Percentiles rank a stretch among this genome's conserved stretches.
These are phyloP conservation scores for Cnidoscolus chayamansa DNA, from an alignment of 441 rosid species.

Conservation along the genomic window DNA sequence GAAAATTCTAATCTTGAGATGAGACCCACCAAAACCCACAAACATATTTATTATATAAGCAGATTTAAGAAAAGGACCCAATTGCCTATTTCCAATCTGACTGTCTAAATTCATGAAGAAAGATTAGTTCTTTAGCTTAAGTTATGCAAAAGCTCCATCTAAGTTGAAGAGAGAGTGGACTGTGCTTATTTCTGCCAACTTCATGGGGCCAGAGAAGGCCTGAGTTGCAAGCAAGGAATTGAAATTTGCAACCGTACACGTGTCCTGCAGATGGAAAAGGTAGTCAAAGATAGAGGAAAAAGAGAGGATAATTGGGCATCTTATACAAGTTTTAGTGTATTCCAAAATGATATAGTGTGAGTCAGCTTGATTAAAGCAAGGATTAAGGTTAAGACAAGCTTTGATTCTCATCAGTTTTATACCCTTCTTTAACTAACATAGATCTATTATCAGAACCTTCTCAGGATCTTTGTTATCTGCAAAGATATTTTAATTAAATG, in stretches of 20 bases:
- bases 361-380: constrained; percentile 15
- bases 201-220: constrained; percentile 23
- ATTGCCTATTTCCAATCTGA: no score
- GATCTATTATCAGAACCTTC: no score
- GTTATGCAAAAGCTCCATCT: neutral
- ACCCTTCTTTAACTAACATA: neutral
- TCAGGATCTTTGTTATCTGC: no score
- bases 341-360: no score
- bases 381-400: neutral
- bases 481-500: no score
- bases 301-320: constrained; percentile 10
- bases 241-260: neutral
- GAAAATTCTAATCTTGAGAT: no score
- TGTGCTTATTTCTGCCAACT: neutral
- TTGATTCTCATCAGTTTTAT: no score
- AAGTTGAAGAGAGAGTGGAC: neutral
- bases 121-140: neutral
- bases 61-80: no score
- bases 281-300: constrained; percentile 23
- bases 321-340: neutral
- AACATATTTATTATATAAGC: no score
- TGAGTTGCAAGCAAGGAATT: constrained; percentile 40
- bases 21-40: no score
- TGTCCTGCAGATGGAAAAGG: constrained; percentile 3
- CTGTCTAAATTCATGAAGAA: neutral